phyloP scores from a whole-genome alignment of 179 eudicot genomes.

The Beta corolliflora region DNA sequence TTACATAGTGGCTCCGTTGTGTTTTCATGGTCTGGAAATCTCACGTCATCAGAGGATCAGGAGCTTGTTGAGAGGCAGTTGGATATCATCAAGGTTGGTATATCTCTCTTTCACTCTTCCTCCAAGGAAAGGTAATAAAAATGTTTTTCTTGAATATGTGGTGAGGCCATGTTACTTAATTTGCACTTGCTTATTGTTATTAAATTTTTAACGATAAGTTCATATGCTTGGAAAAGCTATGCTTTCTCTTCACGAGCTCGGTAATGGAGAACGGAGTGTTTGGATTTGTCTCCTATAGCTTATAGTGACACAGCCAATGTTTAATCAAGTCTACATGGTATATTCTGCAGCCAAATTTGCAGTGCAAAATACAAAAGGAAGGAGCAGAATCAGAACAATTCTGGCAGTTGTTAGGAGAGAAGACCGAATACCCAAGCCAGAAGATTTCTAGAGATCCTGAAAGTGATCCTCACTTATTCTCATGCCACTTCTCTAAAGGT shows the following conservation, averaged over 20 bases:
- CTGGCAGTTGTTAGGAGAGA: slow-evolving; percentile 84
- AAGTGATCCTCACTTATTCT: slow-evolving; percentile 86
- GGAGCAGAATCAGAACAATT: slow-evolving; percentile 85
- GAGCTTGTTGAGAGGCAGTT: slow-evolving; percentile 92
- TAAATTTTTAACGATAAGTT: neutral
- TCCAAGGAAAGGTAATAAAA: neutral
- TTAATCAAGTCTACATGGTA: slow-evolving; percentile 13
- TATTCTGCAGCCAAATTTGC: slow-evolving; percentile 81
- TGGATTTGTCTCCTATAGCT: neutral
- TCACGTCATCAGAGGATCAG: slow-evolving; percentile 66
- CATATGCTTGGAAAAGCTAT: neutral
- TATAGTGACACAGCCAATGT: neutral
- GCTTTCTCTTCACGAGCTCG: neutral
- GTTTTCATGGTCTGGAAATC: slow-evolving; percentile 84
- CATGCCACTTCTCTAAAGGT: slow-evolving; percentile 78
- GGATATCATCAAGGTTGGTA: slow-evolving; percentile 79
- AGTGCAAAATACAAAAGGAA: slow-evolving; percentile 74
- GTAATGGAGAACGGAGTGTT: neutral
- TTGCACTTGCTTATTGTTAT: neutral
- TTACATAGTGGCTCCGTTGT: slow-evolving; percentile 75
- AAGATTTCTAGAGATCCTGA: slow-evolving; percentile 72
- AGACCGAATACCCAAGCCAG: slow-evolving; percentile 78
- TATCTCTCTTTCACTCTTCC: slow-evolving; percentile 10
- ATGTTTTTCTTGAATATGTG: neutral
- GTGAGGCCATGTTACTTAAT: neutral